phyloP scores from a whole-genome alignment of 352 stramenopile genomes.

The Pythium diclinum region DNA sequence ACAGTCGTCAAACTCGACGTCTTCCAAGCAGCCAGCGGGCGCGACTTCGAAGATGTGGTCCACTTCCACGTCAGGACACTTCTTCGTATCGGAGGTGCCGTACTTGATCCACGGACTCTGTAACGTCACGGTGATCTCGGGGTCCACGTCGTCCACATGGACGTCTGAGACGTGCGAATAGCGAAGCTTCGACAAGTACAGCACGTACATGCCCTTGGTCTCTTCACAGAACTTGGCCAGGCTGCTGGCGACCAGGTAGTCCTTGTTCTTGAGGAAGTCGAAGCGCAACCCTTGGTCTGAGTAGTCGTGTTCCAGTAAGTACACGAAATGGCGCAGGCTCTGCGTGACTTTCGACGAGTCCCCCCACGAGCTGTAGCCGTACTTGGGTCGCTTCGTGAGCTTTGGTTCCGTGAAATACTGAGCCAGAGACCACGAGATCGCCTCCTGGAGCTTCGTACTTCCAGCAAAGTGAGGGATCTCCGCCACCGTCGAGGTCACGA shows the following conservation, averaged over 20 bases:
- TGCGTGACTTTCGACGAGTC: background rate
- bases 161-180: constrained; percentile 15
- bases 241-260: constrained; percentile 10
- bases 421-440: constrained; percentile 3
- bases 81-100: background rate
- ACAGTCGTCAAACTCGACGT: constrained; percentile 6
- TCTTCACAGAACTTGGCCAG: constrained; percentile 25
- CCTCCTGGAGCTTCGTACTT: constrained; percentile 5
- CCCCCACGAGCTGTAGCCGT: background rate
- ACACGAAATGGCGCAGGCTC: constrained; percentile 15
- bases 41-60: constrained; percentile 6
- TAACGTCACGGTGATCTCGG: constrained; percentile 5
- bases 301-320: constrained; percentile 27
- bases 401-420: constrained; percentile 10
- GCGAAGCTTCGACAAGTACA: constrained; percentile 16
- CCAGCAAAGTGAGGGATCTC: constrained; percentile 11
- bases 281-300: constrained; percentile 16
- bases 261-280: constrained; percentile 22
- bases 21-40: constrained; percentile 14
- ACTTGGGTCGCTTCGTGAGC: background rate
- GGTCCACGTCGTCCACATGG: constrained; percentile 3
- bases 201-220: background rate
- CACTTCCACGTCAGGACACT: background rate
- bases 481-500: background rate
- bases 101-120: constrained; percentile 19